A percentile compares a stretch with the other conserved stretches of the same genome.
Conservation (phyloP, 2,329 filamentous ascomycete genomes). For the Diaporthe vaccinii region DNA sequence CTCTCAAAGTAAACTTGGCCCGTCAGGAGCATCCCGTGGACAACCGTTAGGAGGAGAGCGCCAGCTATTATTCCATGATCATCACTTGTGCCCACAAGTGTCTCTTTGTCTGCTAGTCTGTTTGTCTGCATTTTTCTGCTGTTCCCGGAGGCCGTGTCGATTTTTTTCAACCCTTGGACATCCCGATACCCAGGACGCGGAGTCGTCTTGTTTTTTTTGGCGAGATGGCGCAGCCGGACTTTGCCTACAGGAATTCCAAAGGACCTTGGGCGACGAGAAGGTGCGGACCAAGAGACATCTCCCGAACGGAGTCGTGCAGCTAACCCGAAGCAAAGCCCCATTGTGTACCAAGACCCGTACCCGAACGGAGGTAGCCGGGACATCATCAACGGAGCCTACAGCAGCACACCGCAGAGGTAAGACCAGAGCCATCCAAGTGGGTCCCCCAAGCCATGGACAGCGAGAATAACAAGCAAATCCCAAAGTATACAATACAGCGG, state of each 20-base stretch:
- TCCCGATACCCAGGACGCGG: slow-evolving; percentile 26
- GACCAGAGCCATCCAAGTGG: slow-evolving; percentile 43
- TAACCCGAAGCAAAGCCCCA: slow-evolving; percentile 47
- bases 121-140: slow-evolving; percentile 33
- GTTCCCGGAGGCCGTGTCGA: slow-evolving; percentile 41
- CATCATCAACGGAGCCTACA: slow-evolving; percentile 46
- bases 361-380: slow-evolving; percentile 52
- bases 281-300: slow-evolving; percentile 56
- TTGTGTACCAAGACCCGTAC: slow-evolving; percentile 51
- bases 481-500: slow-evolving; percentile 60
- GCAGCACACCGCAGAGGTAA: slow-evolving; percentile 56
- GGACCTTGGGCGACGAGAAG: slow-evolving; percentile 50
- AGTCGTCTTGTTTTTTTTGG: slow-evolving; percentile 33
- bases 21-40: slow-evolving; percentile 38
- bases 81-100: slow-evolving; percentile 34
- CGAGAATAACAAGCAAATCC: slow-evolving; percentile 41
- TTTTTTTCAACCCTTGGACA: slow-evolving; percentile 50
- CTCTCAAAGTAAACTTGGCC: slow-evolving; percentile 38
- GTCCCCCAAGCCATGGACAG: slow-evolving; percentile 43
- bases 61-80: slow-evolving; percentile 28
- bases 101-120: slow-evolving; percentile 32
- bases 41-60: slow-evolving; percentile 17
- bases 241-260: slow-evolving; percentile 60
- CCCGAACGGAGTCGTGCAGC: slow-evolving; percentile 37
- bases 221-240: slow-evolving; percentile 62